Base-by-base conservation (phyloP, 164 flowering plant species). In the Brasenia schreberi region DNA sequence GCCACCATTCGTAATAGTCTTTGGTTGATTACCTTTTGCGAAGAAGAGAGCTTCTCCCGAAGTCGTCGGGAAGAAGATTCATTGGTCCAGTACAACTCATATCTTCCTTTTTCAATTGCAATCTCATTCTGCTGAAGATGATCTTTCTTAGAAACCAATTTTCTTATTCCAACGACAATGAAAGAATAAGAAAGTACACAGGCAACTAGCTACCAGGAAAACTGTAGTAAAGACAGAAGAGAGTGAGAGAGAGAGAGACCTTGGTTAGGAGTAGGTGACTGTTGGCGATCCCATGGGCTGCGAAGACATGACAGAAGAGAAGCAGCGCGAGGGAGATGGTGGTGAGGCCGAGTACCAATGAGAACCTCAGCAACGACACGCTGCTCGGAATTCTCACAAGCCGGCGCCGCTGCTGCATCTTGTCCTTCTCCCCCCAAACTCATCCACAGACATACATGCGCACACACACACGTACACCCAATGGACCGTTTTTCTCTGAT, bases 321-420 rank as follows among this genome's bases (percentile, higher is more conserved):
- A 90, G 78, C 27, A 90, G 85, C 19, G 82, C 53, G 7, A 88
- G 63, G 4, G 86, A 81, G 17, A 92, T 81, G 5, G 69, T 64
- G 59, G 86, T 69, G 42, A 85, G 76, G 70, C 89, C 88, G 73
- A 69, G 87, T 33, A 80, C 75, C 68, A 92, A 73, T 79, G 83
- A 5, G 73, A 67, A 78, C 76, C 93, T 65, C 67, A 85, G 64
- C 17, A 62, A 56, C 49, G 69, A 62, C 17, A 65, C 45, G 16
- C 67, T 69, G 62, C 63, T 42, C 18, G 60, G 9, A 33, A 79
- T 4, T 11, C 61, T 69, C 73, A 85, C 64, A 5, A 66, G 70
- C 59, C 71, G 77, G 74, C 79, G 81, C 60, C 82, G 74, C 77
- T 67, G 80, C 82, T 76, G 86, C 87, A 77, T 80, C 79, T 68